Percentiles rank a stretch among this genome's conserved stretches.
These are phyloP conservation scores for Phytopythium delawarense DNA, from an alignment of 352 stramenopile genomes.

Conservation along the genomic window DNA sequence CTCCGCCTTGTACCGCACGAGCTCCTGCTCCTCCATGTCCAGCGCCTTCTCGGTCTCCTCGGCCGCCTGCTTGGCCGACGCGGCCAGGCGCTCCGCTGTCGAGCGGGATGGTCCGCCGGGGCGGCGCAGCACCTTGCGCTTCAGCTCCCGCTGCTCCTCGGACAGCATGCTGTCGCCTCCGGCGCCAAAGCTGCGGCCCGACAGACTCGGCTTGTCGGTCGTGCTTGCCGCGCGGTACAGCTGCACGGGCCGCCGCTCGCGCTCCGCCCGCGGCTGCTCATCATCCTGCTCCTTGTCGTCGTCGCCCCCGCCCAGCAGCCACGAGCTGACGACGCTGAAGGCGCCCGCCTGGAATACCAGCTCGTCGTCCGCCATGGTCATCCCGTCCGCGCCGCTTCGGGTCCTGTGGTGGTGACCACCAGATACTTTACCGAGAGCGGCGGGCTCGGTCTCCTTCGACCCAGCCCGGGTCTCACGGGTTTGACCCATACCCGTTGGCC, in stretches of 20 bases:
- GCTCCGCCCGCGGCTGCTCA: neutral
- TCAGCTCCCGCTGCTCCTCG: constrained; percentile 65
- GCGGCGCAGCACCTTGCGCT: constrained; percentile 66
- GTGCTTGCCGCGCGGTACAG: constrained; percentile 46
- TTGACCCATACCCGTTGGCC: neutral
- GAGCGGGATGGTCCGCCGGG: constrained; percentile 19
- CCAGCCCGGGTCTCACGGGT: neutral
- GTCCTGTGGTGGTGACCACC: neutral
- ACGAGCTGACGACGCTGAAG: constrained; percentile 63
- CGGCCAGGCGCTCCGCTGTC: constrained; percentile 30
- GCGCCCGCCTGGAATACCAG: constrained; percentile 50
- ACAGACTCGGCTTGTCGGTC: constrained; percentile 26
- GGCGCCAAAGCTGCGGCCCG: constrained; percentile 13
- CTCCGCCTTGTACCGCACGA: constrained; percentile 39
- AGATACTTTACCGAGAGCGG: constrained; percentile 2
- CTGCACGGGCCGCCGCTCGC: constrained; percentile 24
- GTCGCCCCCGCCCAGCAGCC: constrained; percentile 34
- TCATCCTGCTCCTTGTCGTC: constrained; percentile 12
- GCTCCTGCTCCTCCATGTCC: constrained; percentile 59
- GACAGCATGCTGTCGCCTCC: constrained; percentile 25
- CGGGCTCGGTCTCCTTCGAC: neutral
- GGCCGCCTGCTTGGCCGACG: constrained; percentile 22
- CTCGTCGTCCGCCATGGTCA: constrained; percentile 32
- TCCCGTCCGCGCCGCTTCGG: neutral
- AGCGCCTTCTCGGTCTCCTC: constrained; percentile 22